Conservation (phyloP, 257 asterid genomes). For the Solanum pinnatisectum region DNA sequence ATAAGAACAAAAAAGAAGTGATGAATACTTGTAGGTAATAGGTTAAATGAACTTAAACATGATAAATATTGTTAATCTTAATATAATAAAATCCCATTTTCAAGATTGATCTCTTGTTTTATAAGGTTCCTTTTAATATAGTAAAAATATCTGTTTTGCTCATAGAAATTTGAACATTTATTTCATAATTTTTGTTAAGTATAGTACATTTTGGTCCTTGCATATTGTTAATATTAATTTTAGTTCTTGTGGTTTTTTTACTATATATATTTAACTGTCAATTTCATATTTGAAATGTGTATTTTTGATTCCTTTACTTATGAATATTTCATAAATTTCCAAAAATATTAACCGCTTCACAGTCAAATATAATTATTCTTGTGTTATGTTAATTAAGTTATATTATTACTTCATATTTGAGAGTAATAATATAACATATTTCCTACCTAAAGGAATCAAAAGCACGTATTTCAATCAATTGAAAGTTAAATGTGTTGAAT, state of each 20-base stretch:
- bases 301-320: background rate
- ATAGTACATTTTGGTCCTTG: background rate
- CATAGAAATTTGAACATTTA: background rate
- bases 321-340: background rate
- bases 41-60: background rate
- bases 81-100: background rate
- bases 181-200: background rate
- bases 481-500: too few species aligned
- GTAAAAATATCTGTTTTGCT: background rate
- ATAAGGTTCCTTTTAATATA: background rate
- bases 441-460: background rate
- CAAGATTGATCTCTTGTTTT: background rate
- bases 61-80: background rate
- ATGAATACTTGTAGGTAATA: background rate
- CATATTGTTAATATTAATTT: background rate
- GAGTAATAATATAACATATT: too few species aligned
- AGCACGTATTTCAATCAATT: background rate
- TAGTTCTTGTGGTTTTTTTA: background rate
- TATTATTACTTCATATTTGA: background rate
- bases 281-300: background rate
- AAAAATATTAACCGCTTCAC: background rate
- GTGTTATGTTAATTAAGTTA: background rate
- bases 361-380: background rate
- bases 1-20: background rate
- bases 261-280: background rate